Percentiles rank a stretch among this genome's conserved stretches.
Evolutionary conservation across 306 rosid species (phyloP).

Genomic region (Cucumis melo): DNA sequence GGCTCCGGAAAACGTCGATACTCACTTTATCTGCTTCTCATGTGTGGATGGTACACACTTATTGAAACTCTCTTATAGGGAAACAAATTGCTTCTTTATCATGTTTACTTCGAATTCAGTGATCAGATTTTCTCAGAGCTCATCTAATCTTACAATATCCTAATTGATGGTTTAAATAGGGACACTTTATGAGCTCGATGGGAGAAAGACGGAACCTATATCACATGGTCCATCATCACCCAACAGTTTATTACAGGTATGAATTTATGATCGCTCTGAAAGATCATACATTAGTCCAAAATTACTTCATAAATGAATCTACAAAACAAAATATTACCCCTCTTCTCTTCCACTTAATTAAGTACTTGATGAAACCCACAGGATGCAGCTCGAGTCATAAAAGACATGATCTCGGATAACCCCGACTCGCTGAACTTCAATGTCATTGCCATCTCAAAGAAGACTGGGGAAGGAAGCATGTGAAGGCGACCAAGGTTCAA

Average conservation of each 20-base stretch:
- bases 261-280: constrained; percentile 1
- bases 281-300: background rate
- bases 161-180: constrained; percentile 25
- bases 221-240: constrained; percentile 75
- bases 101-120: background rate
- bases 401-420: constrained; percentile 52
- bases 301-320: background rate
- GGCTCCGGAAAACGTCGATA: constrained; percentile 52
- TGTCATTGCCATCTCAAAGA: constrained; percentile 67
- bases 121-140: background rate
- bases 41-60: constrained; percentile 53
- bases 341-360: background rate
- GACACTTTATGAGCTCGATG: constrained; percentile 81
- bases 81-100: background rate
- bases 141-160: background rate
- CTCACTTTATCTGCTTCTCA: constrained; percentile 81
- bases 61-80: background rate
- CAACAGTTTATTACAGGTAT: constrained; percentile 42
- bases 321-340: background rate
- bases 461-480: constrained; percentile 2
- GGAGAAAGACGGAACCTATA: constrained; percentile 62
- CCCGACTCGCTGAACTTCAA: constrained; percentile 62
- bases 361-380: constrained; percentile 7
- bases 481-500: background rate
- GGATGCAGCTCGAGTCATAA: constrained; percentile 74